A percentile compares a stretch with the other conserved stretches of the same genome.
Conservation (phyloP, 2,329 filamentous ascomycete species). For the Rutstroemia sp. region DNA sequence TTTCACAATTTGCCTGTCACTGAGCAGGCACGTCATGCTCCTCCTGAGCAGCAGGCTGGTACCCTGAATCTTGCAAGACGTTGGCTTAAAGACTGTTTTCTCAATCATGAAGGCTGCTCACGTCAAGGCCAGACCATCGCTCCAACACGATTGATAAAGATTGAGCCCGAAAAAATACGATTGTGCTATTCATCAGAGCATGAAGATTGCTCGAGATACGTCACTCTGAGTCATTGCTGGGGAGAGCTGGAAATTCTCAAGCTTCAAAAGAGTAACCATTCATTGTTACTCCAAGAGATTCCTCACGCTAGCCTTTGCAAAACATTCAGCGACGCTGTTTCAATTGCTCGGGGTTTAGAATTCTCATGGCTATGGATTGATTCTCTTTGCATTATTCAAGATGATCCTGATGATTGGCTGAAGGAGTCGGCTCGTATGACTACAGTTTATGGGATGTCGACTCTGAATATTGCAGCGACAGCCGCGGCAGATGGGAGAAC, state of each 20-base stretch:
- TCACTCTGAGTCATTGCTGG: conserved; percentile 15
- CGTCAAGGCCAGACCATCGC: not conserved
- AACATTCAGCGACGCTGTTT: conserved; percentile 25
- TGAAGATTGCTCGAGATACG: conserved; percentile 5
- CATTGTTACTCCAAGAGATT: conserved; percentile 5
- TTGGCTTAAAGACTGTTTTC: not conserved
- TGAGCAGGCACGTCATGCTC: too few relatives aligned
- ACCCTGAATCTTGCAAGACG: not conserved
- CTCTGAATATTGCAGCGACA: conserved; percentile 14
- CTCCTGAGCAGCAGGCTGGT: too few relatives aligned
- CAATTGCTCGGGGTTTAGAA: conserved; percentile 12
- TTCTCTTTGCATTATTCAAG: conserved; percentile 23
- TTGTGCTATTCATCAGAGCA: not conserved
- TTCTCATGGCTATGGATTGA: conserved; percentile 26
- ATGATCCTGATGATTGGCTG: conserved; percentile 18
- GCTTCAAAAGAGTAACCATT: not conserved
- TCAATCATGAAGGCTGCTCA: not conserved
- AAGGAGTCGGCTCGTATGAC: conserved; percentile 13
- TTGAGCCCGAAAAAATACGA: not conserved
- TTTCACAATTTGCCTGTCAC: too few relatives aligned
- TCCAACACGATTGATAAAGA: not conserved
- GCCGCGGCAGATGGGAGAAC: conserved; percentile 5
- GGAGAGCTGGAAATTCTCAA: conserved; percentile 2
- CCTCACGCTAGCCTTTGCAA: conserved; percentile 12
- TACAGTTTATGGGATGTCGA: conserved; percentile 8